phyloP scores from a whole-genome alignment of 768 basidiomycete species.

The Boletus sp. region DNA sequence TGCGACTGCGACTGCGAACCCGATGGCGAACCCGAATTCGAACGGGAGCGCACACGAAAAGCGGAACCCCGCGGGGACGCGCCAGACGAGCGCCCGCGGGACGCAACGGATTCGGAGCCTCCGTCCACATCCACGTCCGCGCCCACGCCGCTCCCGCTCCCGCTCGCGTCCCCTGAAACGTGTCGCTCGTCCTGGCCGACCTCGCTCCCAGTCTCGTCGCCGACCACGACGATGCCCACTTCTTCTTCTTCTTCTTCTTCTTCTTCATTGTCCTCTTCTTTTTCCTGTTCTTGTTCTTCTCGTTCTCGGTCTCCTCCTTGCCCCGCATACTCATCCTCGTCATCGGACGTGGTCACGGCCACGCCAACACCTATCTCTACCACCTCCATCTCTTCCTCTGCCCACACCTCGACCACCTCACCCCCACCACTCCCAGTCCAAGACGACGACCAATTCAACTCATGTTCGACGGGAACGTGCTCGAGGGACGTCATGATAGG shows the following conservation, averaged over 20 bases:
- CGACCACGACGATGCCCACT: background rate
- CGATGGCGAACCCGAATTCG: background rate
- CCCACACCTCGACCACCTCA: background rate
- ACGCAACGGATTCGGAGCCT: background rate
- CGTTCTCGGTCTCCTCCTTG: background rate
- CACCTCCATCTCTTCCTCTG: background rate
- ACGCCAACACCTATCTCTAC: conserved; percentile 13
- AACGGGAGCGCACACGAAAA: conserved; percentile 2
- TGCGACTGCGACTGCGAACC: conserved; percentile 5
- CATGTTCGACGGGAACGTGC: conserved; percentile 20
- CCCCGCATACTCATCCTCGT: background rate
- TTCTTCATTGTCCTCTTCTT: background rate
- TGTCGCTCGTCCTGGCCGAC: background rate
- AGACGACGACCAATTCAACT: background rate
- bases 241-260: background rate
- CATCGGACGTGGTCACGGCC: conserved; percentile 13
- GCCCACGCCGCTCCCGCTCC: background rate
- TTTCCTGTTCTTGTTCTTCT: background rate
- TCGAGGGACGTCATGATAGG: conserved; percentile 29
- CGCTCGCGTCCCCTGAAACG: background rate
- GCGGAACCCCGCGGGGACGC: background rate
- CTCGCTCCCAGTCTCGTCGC: background rate
- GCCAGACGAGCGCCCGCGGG: background rate
- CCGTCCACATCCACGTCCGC: background rate
- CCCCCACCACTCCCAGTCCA: background rate